Percentiles rank a stretch among this genome's conserved stretches.
Conservation (phyloP, 352 stramenopile genomes). For the Saprolegnia parasitica region DNA sequence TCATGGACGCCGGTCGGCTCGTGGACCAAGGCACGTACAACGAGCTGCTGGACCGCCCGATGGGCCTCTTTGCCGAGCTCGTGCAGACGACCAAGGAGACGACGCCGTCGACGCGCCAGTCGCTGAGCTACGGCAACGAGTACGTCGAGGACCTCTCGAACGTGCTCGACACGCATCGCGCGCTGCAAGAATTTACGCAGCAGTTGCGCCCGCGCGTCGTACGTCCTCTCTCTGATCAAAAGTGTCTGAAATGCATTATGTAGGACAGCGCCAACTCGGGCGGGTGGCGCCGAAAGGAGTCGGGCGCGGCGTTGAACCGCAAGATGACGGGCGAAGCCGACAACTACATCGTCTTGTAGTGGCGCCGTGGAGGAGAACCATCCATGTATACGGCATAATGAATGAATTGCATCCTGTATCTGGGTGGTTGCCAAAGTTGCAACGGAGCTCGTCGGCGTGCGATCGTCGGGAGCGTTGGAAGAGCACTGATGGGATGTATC, state of each 20-base stretch:
- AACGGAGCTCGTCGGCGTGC: too few species aligned
- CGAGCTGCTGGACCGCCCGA: neutral
- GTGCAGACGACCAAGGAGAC: neutral
- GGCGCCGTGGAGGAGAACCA: too few species aligned
- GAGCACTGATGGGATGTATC: too few species aligned
- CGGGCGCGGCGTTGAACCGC: neutral
- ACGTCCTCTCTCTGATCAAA: too few species aligned
- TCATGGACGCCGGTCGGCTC: constrained; percentile 25
- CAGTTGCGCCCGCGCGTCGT: constrained; percentile 11
- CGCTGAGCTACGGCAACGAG: neutral
- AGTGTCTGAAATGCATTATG: too few species aligned
- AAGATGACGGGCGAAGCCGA: constrained; percentile 5
- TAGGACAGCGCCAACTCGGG: neutral
- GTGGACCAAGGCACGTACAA: constrained; percentile 29
- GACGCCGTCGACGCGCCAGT: neutral
- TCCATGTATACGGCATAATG: too few species aligned
- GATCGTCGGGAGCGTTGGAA: too few species aligned
- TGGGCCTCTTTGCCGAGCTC: constrained; percentile 2
- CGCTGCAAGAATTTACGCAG: constrained; percentile 2
- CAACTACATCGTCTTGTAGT: constrained; percentile 25
- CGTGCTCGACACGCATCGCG: constrained; percentile 8
- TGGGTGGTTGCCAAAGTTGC: too few species aligned
- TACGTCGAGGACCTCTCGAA: neutral
- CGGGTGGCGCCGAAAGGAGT: neutral
- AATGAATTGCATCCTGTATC: too few species aligned